Conservation (phyloP, 192 early-diverging fungal species). For the Dispira simplex region DNA sequence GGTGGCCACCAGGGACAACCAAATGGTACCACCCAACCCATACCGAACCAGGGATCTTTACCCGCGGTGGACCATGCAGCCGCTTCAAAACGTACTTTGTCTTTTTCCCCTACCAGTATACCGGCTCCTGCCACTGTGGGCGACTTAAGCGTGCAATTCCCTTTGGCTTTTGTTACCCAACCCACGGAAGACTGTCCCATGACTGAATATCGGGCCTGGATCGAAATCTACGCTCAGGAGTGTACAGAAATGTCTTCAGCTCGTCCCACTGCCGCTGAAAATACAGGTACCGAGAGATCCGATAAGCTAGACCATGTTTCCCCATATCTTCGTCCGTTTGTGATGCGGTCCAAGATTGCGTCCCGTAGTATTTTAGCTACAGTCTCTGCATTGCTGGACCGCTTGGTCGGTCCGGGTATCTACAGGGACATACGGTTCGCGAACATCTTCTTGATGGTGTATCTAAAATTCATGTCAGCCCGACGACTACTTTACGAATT, state of each 20-base stretch:
- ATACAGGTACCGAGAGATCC: background rate
- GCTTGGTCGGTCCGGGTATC: slow-evolving; percentile 2
- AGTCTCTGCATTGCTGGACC: background rate
- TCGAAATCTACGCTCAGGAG: background rate
- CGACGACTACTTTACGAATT: background rate
- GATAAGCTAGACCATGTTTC: background rate
- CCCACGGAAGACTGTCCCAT: background rate
- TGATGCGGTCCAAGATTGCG: no score
- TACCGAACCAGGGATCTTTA: background rate
- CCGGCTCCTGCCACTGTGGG: slow-evolving; percentile 8
- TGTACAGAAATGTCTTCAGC: background rate
- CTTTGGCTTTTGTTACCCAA: background rate
- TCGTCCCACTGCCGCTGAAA: background rate
- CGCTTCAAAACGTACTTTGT: background rate
- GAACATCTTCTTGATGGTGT: slow-evolving; percentile 1
- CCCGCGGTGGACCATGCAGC: background rate
- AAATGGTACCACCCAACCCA: background rate
- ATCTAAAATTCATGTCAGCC: background rate
- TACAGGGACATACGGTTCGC: slow-evolving; percentile 6
- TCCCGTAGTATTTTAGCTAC: no score
- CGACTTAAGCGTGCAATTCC: slow-evolving; percentile 1
- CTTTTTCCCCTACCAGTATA: background rate
- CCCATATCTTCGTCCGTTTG: no score
- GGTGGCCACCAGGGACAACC: background rate
- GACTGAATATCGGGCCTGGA: slow-evolving; percentile 7